Base-by-base conservation (phyloP, 768 basidiomycete genomes). In the Melanogaster broomeanus region DNA sequence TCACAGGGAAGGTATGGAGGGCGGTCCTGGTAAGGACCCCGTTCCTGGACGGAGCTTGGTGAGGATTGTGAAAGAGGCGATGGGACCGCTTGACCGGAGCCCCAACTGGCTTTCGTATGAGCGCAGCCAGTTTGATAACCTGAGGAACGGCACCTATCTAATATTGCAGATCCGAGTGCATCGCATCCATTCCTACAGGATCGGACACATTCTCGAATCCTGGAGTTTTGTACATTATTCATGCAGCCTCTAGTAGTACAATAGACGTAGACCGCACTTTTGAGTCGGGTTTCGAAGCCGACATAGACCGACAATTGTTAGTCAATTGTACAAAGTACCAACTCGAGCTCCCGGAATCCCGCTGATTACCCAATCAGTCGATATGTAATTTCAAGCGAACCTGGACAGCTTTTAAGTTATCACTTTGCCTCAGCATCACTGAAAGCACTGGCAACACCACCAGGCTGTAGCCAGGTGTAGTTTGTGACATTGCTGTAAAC, bases 51-150 rank as follows among this genome's bases (percentile, higher is more conserved):
- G 68, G 53, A 90, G 88, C 60, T 73, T 96, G 58, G 82, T 95
- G 18, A 75, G 74, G 54, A 77, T 86, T 22, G 88, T 93, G 30
- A 90, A 85, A 64, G 78, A 88, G 38, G 77, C 81, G n/a, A 89
- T 94, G 83, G 88, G 87, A 12, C 74, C 77, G 11, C 68, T 93
- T 53, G 88, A 94, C 58, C 72, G 67, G 53, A 79, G 76, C 48
- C 72, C 79, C 33, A 99, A 99, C 66, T 96, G 94, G 85, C 72
- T 99, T 56, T 64, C 66, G 38, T 98, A 96, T 63, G 78, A 82
- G 61, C 69, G 76, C 34, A 90, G 89, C 62, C 80, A 81, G 72
- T 94, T 87, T 64, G 86, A 89, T 38, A 94, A 95, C 66, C 71
- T 95, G 76, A 77, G 76, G 62, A 79, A 79, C 13, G 87, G 89